phyloP scores from a whole-genome alignment of 371 early-diverging fungal genomes.

The Rhizopus arrhizus region DNA sequence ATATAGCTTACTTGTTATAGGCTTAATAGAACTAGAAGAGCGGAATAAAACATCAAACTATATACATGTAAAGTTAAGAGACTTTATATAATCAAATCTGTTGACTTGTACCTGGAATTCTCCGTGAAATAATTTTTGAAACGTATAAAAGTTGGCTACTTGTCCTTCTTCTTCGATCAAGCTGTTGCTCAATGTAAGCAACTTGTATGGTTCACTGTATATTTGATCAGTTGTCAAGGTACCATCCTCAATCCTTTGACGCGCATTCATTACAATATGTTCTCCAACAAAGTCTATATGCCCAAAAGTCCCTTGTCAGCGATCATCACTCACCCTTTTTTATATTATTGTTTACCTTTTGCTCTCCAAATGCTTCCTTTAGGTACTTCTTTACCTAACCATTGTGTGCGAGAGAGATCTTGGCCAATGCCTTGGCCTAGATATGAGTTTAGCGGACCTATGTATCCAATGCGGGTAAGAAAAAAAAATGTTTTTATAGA shows the following conservation, averaged over 20 bases:
- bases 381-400: conserved; percentile 44
- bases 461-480: not conserved
- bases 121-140: conserved; percentile 61
- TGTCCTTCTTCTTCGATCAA: conserved; percentile 40
- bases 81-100: too few relatives aligned
- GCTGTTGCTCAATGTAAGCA: conserved; percentile 42
- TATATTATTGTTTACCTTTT: conserved; percentile 37
- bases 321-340: not conserved
- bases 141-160: conserved; percentile 54
- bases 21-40: conserved; percentile 42
- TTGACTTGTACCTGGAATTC: conserved; percentile 57
- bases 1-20: conserved; percentile 36
- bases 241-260: conserved; percentile 13
- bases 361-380: conserved; percentile 52
- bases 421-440: conserved; percentile 28
- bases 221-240: conserved; percentile 28
- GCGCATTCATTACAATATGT: conserved; percentile 28
- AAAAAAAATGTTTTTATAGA: not conserved
- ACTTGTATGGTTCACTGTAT: conserved; percentile 29
- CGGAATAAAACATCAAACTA: conserved; percentile 67
- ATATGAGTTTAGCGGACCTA: conserved; percentile 36
- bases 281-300: conserved; percentile 31
- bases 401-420: conserved; percentile 50
- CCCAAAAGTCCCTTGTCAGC: not conserved
- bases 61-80: not conserved